These are phyloP conservation scores for Sonneratia alba DNA, from an alignment of 345 rosid species.

Conservation along the genomic window DNA sequence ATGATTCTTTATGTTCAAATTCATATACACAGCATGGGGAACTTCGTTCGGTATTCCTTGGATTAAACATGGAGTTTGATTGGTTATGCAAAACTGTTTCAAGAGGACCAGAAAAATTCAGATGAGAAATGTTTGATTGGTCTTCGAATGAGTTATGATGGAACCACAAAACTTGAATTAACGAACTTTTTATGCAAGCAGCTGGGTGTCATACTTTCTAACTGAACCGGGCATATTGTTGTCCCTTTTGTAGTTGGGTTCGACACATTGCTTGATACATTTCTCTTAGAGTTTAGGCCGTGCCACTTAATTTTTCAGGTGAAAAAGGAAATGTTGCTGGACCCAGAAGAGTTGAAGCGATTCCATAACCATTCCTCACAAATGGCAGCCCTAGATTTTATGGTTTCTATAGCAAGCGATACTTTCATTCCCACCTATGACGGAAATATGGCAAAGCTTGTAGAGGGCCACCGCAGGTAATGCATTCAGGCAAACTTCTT, in stretches of 20 bases:
- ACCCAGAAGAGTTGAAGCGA: slow-evolving; percentile 56
- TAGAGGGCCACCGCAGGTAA: slow-evolving; percentile 98
- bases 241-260: background rate
- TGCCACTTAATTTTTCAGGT: slow-evolving; percentile 40
- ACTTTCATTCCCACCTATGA: slow-evolving; percentile 88
- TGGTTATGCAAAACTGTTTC: background rate
- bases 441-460: slow-evolving; percentile 98
- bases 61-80: background rate
- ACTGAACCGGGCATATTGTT: background rate
- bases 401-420: slow-evolving; percentile 83
- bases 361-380: slow-evolving; percentile 97
- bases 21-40: background rate
- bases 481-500: background rate
- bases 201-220: background rate
- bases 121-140: background rate
- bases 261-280: background rate
- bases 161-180: background rate
- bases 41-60: background rate
- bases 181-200: background rate
- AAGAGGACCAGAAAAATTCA: background rate
- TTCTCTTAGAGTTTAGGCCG: background rate
- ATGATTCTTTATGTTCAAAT: background rate
- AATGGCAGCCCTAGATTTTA: slow-evolving; percentile 97
- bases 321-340: slow-evolving; percentile 77
- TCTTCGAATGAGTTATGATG: background rate